Base-by-base conservation (phyloP, 2,329 filamentous ascomycete genomes). In the Alternaria longipes region DNA sequence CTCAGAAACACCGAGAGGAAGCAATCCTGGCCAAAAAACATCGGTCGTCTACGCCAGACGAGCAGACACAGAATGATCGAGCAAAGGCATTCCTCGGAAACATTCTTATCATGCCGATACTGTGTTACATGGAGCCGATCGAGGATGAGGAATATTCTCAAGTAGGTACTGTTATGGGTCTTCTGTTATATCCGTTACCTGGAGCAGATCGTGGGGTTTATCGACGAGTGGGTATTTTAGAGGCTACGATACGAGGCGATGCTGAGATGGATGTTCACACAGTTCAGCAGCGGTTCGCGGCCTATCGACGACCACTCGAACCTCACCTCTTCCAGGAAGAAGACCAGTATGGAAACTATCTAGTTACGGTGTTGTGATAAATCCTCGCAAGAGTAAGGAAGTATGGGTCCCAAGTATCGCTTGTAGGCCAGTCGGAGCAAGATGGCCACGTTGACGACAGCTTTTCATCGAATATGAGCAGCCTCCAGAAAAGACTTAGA, bases 1-100 rank as follows among this genome's bases (percentile, higher is more conserved):
- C 22, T 22, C n/a, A n/a, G n/a, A n/a, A n/a, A n/a, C n/a, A n/a
- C n/a, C n/a, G n/a, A n/a, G n/a, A n/a, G n/a, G n/a, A n/a, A n/a
- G n/a, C n/a, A n/a, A n/a, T n/a, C n/a, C n/a, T n/a, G n/a, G n/a
- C n/a, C n/a, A n/a, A n/a, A n/a, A n/a, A n/a, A n/a, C n/a, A n/a
- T n/a, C 22, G 22, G 5, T 0, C 22, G 5, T 24, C 22, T 24
- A 24, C 0, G 0, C 22, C 22, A 24, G 5, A 24, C 5, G 0
- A 24, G 22, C 5, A 0, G 18, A 24, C 12, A 0, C 6, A 16
- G 1, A 0, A 42, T 24, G 12, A 24, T 0, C 12, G 14, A 5
- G 11, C 4, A 1, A 36, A 36, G 0, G 32, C 12, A 6, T 20
- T 24, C 0, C 18, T 44, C 3, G 5, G 24, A 12, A 44, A 12